Conservation (phyloP, 2,329 filamentous ascomycete genomes). For the Fusarium nelsonii region DNA sequence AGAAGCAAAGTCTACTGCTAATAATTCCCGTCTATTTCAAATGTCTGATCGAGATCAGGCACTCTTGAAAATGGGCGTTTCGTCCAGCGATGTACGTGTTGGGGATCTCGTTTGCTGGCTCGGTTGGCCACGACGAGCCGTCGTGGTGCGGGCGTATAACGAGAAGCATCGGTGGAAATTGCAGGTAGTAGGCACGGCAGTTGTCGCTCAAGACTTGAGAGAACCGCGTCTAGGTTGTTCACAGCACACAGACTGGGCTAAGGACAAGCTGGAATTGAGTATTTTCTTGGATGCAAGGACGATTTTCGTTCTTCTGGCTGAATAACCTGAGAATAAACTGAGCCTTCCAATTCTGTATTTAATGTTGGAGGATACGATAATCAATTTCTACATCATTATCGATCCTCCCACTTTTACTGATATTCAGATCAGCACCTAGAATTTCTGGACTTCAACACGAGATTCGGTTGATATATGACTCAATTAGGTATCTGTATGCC, state of each 20-base stretch:
- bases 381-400: no score
- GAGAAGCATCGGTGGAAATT: neutral
- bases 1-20: no score
- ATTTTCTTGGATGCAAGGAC: neutral
- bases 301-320: neutral
- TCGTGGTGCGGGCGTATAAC: neutral
- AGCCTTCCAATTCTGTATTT: no score
- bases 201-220: neutral
- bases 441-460: no score
- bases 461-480: no score
- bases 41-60: accelerated
- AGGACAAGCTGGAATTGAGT: accelerated
- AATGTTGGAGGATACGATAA: no score
- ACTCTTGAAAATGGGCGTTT: neutral
- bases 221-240: accelerated
- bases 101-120: neutral
- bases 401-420: no score
- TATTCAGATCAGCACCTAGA: no score
- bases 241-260: accelerated
- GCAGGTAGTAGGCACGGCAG: neutral
- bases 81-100: neutral
- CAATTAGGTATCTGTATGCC: no score
- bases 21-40: neutral
- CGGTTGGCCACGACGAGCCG: neutral
- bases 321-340: neutral